Evolutionary conservation across 2,329 filamentous ascomycete genomes (phyloP).

Genomic region (Escovopsis sp.): DNA sequence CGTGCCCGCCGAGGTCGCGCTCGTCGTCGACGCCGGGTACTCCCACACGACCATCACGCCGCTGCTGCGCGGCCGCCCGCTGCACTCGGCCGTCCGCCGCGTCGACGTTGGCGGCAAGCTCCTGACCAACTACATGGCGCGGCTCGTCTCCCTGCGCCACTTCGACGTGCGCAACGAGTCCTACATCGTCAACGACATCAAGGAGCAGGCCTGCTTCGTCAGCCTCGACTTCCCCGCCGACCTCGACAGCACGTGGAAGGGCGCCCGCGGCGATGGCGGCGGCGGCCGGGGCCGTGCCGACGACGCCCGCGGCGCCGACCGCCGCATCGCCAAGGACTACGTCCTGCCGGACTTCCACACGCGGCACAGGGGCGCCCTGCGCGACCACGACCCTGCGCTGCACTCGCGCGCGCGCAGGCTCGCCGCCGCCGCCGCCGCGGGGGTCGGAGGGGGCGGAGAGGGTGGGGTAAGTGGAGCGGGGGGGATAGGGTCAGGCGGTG

Average conservation of each 20-base stretch:
- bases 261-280: constrained; percentile 40
- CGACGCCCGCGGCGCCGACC: constrained; percentile 32
- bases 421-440: constrained; percentile 20
- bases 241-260: constrained; percentile 75
- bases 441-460: no score
- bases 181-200: constrained; percentile 90
- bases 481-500: no score
- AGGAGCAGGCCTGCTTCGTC: constrained; percentile 78
- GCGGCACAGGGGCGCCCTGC: constrained; percentile 48
- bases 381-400: constrained; percentile 59
- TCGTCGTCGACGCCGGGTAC: constrained; percentile 84
- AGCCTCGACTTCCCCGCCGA: constrained; percentile 62
- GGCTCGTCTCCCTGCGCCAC: constrained; percentile 76
- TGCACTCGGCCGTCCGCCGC: constrained; percentile 69
- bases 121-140: constrained; percentile 82
- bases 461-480: no score
- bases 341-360: constrained; percentile 69
- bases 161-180: constrained; percentile 94
- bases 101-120: constrained; percentile 88
- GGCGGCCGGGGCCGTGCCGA: constrained; percentile 22
- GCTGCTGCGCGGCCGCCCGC: constrained; percentile 61
- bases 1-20: constrained; percentile 60
- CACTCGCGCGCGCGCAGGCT: constrained; percentile 37
- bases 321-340: constrained; percentile 68
- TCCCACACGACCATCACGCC: constrained; percentile 87